These are phyloP conservation scores for Gossypium gossypioides DNA, from an alignment of 441 rosid species.

Conservation along the genomic window DNA sequence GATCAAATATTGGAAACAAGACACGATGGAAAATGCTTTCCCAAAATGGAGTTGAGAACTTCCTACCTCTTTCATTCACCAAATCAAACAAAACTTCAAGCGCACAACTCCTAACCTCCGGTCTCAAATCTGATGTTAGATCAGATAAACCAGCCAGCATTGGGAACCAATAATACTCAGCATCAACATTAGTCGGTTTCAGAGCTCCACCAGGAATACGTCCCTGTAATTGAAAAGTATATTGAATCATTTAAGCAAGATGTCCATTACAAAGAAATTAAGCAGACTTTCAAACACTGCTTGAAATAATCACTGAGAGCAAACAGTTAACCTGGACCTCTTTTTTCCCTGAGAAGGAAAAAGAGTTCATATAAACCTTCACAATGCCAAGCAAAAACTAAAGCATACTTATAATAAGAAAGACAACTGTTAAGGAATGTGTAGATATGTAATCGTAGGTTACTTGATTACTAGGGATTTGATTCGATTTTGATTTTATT, in stretches of 20 bases:
- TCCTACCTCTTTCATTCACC: constrained; percentile 93
- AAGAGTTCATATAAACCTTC: neutral
- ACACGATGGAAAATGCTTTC: constrained; percentile 96
- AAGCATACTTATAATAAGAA: neutral
- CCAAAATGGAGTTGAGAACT: constrained; percentile 92
- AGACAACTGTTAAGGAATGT: neutral
- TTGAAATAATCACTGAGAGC: constrained; percentile 5
- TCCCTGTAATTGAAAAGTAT: constrained; percentile 46
- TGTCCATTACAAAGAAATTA: constrained; percentile 12
- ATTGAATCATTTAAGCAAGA: constrained; percentile 14
- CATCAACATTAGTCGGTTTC: constrained; percentile 58
- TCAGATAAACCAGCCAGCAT: constrained; percentile 99
- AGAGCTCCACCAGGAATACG: constrained; percentile 87
- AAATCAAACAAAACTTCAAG: constrained; percentile 96
- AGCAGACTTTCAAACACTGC: neutral
- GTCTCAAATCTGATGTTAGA: constrained; percentile 85
- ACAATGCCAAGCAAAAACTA: neutral
- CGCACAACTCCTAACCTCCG: constrained; percentile 95
- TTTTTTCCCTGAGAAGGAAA: neutral
- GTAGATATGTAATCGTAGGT: no score
- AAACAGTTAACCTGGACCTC: neutral
- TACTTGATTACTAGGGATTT: no score
- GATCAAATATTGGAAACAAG: constrained; percentile 95
- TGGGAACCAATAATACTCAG: constrained; percentile 98
- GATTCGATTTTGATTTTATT: no score